A percentile compares a stretch with the other conserved stretches of the same genome.
Evolutionary conservation across 208 protist genomes (phyloP).

Genomic region (Trypanosoma melophagium): DNA sequence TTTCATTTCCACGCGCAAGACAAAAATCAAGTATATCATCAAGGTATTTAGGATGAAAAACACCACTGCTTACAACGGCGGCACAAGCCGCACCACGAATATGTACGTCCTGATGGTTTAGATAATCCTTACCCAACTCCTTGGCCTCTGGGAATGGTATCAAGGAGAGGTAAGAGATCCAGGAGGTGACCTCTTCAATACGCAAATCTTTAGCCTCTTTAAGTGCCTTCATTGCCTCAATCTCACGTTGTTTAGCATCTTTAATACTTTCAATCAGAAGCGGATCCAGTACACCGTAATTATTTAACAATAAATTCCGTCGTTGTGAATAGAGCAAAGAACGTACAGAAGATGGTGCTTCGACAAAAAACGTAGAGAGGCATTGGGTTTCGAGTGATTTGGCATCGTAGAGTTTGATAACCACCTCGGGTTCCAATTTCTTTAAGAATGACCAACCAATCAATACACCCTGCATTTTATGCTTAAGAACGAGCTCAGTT

Average conservation of each 20-base stretch:
- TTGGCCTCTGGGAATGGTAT: conserved; percentile 13
- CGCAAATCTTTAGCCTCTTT: conserved; percentile 5
- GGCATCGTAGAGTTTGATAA: conserved; percentile 14
- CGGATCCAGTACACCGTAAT: conserved; percentile 6
- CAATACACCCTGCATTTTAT: conserved; percentile 4
- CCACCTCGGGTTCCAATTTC: conserved; percentile 1
- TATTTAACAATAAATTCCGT: background rate
- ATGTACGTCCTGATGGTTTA: background rate
- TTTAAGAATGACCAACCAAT: background rate
- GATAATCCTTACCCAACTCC: conserved; percentile 6
- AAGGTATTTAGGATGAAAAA: conserved; percentile 12
- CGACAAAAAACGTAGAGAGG: background rate
- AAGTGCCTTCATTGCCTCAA: conserved; percentile 18
- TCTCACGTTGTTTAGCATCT: conserved; percentile 11
- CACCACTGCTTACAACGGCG: conserved; percentile 9
- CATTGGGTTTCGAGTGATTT: background rate
- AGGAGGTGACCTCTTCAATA: background rate
- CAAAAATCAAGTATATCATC: conserved; percentile 29
- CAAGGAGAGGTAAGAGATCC: conserved; percentile 8
- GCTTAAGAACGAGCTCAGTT: conserved; percentile 14
- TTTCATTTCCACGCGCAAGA: conserved; percentile 7
- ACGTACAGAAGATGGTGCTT: conserved; percentile 3
- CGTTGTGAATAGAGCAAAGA: background rate
- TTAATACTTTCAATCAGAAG: conserved; percentile 6
- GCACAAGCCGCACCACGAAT: conserved; percentile 3